phyloP scores from a whole-genome alignment of 441 rosid species.

The Corymbia calophylla region DNA sequence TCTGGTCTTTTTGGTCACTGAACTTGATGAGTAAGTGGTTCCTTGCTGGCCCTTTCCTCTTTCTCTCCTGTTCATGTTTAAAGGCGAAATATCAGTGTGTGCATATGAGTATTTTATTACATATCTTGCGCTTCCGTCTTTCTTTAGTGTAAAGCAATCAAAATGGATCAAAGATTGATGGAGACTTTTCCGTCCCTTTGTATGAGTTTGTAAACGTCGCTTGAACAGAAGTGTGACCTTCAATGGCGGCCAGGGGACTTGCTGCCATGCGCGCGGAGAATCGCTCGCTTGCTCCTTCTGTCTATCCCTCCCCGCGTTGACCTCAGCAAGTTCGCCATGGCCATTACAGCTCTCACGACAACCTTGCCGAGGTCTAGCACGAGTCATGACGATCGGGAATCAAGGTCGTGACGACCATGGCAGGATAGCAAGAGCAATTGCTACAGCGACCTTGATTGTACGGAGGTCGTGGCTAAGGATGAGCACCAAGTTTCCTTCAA shows the following conservation, averaged over 20 bases:
- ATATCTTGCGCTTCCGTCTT: neutral
- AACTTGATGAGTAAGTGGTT: neutral
- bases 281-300: neutral
- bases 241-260: neutral
- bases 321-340: neutral
- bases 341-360: neutral
- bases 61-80: neutral
- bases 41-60: neutral
- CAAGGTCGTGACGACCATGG: neutral
- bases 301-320: neutral
- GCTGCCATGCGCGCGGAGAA: neutral
- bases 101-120: neutral
- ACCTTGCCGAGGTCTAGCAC: neutral
- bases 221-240: neutral
- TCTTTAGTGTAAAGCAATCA: neutral
- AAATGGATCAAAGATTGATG: neutral
- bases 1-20: neutral
- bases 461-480: neutral
- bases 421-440: neutral
- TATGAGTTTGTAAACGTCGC: neutral
- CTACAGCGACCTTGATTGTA: neutral
- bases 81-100: neutral
- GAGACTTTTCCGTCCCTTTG: neutral
- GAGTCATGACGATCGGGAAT: neutral
- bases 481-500: neutral